Conservation (phyloP, 306 rosid species). For the Lathyrus sativus region DNA sequence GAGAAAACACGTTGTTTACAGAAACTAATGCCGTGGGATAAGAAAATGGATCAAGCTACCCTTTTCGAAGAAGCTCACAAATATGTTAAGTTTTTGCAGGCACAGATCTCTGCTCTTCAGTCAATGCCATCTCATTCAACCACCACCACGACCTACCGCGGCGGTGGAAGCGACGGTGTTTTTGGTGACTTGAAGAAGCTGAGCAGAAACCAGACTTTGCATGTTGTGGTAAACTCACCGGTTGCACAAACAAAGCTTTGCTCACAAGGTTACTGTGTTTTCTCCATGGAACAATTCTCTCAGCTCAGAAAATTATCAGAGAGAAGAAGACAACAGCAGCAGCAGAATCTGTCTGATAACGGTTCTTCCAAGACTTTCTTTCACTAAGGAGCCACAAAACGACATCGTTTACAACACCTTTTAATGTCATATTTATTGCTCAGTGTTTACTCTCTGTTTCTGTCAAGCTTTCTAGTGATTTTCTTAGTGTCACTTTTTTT, state of each 20-base stretch:
- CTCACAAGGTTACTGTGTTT: constrained; percentile 65
- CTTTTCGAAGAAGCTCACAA: constrained; percentile 63
- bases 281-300: constrained; percentile 63
- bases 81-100: constrained; percentile 77
- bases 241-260: constrained; percentile 69
- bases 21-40: constrained; percentile 84
- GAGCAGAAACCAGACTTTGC: constrained; percentile 64
- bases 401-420: not conserved
- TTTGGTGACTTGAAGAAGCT: constrained; percentile 58
- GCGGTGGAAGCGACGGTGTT: not conserved
- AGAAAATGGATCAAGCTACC: constrained; percentile 82
- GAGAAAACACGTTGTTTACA: constrained; percentile 83
- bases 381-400: not conserved
- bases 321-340: constrained; percentile 16
- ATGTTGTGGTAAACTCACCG: constrained; percentile 73
- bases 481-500: not conserved
- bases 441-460: not conserved
- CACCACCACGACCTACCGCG: not conserved
- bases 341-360: constrained; percentile 8
- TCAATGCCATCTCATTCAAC: constrained; percentile 60
- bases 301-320: constrained; percentile 40
- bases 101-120: constrained; percentile 58
- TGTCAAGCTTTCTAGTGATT: not conserved
- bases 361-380: constrained; percentile 36
- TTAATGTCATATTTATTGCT: too few relatives aligned